A percentile compares a stretch with the other conserved stretches of the same genome.
Conservation (phyloP, 305 asterid species). For the Fraxinus baroniana region DNA sequence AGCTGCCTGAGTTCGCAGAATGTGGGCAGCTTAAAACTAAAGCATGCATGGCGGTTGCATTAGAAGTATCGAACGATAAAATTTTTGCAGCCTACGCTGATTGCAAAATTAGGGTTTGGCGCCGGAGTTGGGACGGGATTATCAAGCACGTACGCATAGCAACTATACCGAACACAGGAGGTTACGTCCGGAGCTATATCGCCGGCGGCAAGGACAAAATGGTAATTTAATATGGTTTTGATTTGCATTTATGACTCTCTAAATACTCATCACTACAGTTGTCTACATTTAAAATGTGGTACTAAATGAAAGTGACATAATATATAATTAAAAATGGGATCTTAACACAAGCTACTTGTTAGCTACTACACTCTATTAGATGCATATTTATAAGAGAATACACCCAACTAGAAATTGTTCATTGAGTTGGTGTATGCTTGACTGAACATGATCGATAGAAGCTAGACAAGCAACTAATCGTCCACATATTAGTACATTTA, state of each 20-base stretch:
- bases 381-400: neutral
- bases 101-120: constrained; percentile 81
- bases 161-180: constrained; percentile 59
- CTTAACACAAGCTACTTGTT: neutral
- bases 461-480: neutral
- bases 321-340: neutral
- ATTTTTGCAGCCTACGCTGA: constrained; percentile 82
- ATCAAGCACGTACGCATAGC: constrained; percentile 69
- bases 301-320: neutral
- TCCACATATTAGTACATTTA: neutral
- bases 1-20: constrained; percentile 82
- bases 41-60: constrained; percentile 57
- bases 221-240: constrained; percentile 34
- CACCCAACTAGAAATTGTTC: neutral
- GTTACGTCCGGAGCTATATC: constrained; percentile 69
- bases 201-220: constrained; percentile 60
- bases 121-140: constrained; percentile 75
- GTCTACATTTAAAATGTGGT: neutral
- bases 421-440: neutral
- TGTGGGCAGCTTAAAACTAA: constrained; percentile 85
- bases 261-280: neutral
- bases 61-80: constrained; percentile 66
- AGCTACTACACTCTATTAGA: neutral
- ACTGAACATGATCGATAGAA: neutral
- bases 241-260: neutral